Evolutionary conservation across 202 grass and related monocot genomes (phyloP).

Genomic region (Bolboschoenoplectus hybrid): DNA sequence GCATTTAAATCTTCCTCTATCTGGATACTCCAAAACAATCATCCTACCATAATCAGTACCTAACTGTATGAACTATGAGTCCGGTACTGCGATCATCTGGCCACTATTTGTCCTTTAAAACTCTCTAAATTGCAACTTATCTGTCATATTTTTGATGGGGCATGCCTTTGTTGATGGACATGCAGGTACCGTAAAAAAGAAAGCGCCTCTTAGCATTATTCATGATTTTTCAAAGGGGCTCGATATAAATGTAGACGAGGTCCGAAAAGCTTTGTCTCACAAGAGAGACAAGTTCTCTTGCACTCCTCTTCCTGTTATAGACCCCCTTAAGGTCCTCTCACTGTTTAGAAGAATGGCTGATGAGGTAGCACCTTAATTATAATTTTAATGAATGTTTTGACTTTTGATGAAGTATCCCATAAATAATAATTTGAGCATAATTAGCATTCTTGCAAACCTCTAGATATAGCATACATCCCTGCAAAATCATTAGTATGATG

Average conservation of each 20-base stretch:
- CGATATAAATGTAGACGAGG: conserved; percentile 59
- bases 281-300: conserved; percentile 66
- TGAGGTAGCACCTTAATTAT: conserved; percentile 55
- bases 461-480: neutral
- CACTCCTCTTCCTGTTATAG: conserved; percentile 50
- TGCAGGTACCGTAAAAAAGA: conserved; percentile 88
- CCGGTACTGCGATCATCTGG: neutral
- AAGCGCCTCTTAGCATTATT: conserved; percentile 50
- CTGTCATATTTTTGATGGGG: conserved; percentile 18
- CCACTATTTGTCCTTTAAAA: neutral
- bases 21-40: neutral
- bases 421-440: neutral
- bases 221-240: conserved; percentile 78
- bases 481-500: conserved; percentile 14
- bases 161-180: conserved; percentile 39
- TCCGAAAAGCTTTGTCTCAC: conserved; percentile 58
- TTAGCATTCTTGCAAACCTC: neutral
- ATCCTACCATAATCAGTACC: neutral
- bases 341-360: conserved; percentile 82
- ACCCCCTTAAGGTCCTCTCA: conserved; percentile 55
- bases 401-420: conserved; percentile 11
- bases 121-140: neutral
- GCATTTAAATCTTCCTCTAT: neutral
- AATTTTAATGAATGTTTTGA: conserved; percentile 23
- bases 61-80: conserved; percentile 7